Percentiles rank a stretch among this genome's conserved stretches.
phyloP scores from a whole-genome alignment of 352 stramenopile genomes.

The Pythium brachiatum region DNA sequence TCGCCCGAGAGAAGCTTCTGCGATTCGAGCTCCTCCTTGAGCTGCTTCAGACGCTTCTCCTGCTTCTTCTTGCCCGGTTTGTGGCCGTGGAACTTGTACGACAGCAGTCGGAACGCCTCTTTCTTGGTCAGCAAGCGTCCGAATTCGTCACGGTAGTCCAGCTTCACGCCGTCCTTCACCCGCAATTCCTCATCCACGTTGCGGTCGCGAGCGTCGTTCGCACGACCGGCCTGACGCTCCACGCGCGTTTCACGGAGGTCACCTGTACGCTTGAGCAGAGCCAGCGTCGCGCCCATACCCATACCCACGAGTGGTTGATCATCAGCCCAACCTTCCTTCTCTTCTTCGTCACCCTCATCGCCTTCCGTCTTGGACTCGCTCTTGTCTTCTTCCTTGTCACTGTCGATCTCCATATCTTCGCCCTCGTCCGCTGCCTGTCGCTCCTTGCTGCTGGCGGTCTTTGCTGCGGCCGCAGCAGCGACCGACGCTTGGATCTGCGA shows the following conservation, averaged over 20 bases:
- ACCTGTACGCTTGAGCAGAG: conserved; percentile 91
- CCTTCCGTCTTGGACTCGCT: conserved; percentile 23
- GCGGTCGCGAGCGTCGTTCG: conserved; percentile 94
- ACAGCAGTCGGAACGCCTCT: conserved; percentile 97
- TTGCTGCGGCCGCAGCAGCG: not conserved
- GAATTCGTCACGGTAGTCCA: conserved; percentile 98
- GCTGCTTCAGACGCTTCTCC: conserved; percentile 90
- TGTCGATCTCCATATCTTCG: conserved; percentile 27
- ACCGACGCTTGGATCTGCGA: conserved; percentile 40
- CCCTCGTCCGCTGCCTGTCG: not conserved
- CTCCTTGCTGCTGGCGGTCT: not conserved
- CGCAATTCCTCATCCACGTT: conserved; percentile 87
- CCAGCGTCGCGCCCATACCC: conserved; percentile 92
- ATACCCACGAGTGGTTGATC: conserved; percentile 80
- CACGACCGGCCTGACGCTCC: conserved; percentile 91
- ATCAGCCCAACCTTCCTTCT: conserved; percentile 70
- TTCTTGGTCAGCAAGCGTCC: conserved; percentile 96
- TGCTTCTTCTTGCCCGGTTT: conserved; percentile 97
- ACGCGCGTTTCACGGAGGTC: conserved; percentile 87
- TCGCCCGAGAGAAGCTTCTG: conserved; percentile 76
- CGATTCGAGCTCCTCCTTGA: conserved; percentile 79
- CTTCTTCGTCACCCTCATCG: conserved; percentile 39
- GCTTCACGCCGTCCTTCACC: conserved; percentile 82
- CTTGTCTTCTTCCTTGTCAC: conserved; percentile 32
- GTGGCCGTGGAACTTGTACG: conserved; percentile 98